These are phyloP conservation scores for Apodospora peruviana DNA, from an alignment of 495 filamentous ascomycete genomes.

Conservation along the genomic window DNA sequence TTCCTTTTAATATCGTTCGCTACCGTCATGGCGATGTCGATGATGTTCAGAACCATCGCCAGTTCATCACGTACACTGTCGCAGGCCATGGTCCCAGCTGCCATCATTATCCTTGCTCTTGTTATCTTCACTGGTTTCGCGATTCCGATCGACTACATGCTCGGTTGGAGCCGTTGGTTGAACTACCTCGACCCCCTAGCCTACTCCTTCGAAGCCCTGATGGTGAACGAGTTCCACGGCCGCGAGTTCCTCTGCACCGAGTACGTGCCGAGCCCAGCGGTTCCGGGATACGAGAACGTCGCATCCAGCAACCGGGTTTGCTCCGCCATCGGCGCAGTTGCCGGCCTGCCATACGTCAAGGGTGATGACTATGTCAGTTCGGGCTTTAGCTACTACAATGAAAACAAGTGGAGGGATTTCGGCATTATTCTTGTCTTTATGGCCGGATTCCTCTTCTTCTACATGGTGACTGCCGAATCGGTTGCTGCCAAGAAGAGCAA, in stretches of 20 bases:
- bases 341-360: slow-evolving; percentile 47
- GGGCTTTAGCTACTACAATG: slow-evolving; percentile 54
- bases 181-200: slow-evolving; percentile 81
- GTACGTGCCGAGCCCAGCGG: slow-evolving; percentile 50
- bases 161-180: slow-evolving; percentile 80
- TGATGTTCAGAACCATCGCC: slow-evolving; percentile 78
- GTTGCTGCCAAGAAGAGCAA: slow-evolving; percentile 76
- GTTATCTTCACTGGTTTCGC: slow-evolving; percentile 89
- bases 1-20: slow-evolving; percentile 68
- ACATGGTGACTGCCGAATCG: slow-evolving; percentile 68
- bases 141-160: slow-evolving; percentile 74
- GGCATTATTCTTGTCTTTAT: slow-evolving; percentile 76
- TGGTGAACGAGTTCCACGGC: slow-evolving; percentile 82
- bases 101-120: slow-evolving; percentile 73
- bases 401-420: slow-evolving; percentile 73
- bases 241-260: slow-evolving; percentile 57
- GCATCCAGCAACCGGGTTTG: slow-evolving; percentile 47
- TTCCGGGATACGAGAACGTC: slow-evolving; percentile 43
- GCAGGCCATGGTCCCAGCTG: slow-evolving; percentile 79
- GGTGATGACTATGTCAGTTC: slow-evolving; percentile 67
- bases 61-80: slow-evolving; percentile 72
- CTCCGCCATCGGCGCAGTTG: slow-evolving; percentile 52
- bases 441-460: slow-evolving; percentile 56
- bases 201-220: slow-evolving; percentile 81
- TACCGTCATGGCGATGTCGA: slow-evolving; percentile 67